A percentile compares a stretch with the other conserved stretches of the same genome.
Evolutionary conservation across 805 yeast genomes (phyloP).

Genomic region (Candida ponderosae): DNA sequence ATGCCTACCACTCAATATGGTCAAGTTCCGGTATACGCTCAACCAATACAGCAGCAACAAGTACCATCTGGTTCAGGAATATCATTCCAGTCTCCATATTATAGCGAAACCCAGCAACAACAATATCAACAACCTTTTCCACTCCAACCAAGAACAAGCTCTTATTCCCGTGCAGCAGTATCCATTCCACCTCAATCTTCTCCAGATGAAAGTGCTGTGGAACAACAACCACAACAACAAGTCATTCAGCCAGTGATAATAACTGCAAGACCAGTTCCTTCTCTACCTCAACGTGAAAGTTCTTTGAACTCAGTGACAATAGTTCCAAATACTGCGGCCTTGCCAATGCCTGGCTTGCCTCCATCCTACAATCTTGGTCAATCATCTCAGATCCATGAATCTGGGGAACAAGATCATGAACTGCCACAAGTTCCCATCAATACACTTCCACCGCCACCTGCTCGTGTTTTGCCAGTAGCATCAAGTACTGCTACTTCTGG

Average conservation of each 20-base stretch:
- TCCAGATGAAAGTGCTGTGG: conserved; percentile 23
- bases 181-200: conserved; percentile 17
- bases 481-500: no score
- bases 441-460: no score
- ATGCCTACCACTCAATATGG: conserved; percentile 1
- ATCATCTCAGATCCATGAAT: conserved; percentile 3
- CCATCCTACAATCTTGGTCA: conserved; percentile 1
- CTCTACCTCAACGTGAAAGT: background rate
- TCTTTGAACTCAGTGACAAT: no score
- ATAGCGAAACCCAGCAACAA: background rate
- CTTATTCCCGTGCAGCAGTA: conserved; percentile 1
- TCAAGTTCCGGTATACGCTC: background rate
- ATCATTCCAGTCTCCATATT: no score
- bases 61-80: conserved; percentile 1
- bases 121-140: background rate
- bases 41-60: background rate
- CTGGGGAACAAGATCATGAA: background rate
- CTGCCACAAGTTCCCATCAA: background rate
- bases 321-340: background rate
- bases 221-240: conserved; percentile 4
- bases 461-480: no score
- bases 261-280: background rate
- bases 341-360: background rate
- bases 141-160: conserved; percentile 1
- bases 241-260: conserved; percentile 5